These are phyloP conservation scores for Fusarium lyarnte DNA, from an alignment of 2,329 filamentous ascomycete genomes.

Conservation along the genomic window DNA sequence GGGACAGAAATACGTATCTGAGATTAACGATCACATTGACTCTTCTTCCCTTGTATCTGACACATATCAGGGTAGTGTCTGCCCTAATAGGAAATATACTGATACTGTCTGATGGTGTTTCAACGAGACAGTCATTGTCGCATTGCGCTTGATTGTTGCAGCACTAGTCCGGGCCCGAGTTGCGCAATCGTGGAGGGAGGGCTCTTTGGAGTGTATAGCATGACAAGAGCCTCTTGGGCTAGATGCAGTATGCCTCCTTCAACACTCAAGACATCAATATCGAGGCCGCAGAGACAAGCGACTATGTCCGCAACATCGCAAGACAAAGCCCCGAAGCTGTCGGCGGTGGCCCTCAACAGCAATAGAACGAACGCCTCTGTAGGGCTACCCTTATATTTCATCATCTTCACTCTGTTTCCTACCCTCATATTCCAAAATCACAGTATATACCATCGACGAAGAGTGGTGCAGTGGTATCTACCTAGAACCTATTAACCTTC, in stretches of 20 bases:
- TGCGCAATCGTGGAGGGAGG: background rate
- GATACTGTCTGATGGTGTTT: background rate
- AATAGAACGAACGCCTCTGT: fast-evolving
- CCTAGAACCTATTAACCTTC: conserved; percentile 1
- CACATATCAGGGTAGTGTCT: too few relatives aligned
- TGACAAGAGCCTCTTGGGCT: background rate
- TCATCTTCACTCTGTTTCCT: fast-evolving
- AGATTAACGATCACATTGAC: too few relatives aligned
- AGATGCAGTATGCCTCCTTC: background rate
- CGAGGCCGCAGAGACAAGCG: fast-evolving
- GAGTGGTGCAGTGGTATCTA: conserved; percentile 8
- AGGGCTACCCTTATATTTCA: background rate
- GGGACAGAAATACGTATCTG: too few relatives aligned
- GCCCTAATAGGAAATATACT: background rate
- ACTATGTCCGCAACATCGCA: fast-evolving
- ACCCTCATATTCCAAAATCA: background rate
- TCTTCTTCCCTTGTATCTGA: too few relatives aligned
- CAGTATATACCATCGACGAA: background rate
- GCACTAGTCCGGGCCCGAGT: fast-evolving
- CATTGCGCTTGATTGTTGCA: background rate
- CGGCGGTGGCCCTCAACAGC: fast-evolving
- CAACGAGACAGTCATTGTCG: background rate
- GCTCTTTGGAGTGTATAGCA: background rate
- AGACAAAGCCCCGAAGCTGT: background rate
- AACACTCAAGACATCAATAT: background rate